These are phyloP conservation scores for Vigna unguiculata DNA, from an alignment of 306 rosid genomes.

Conservation along the genomic window DNA sequence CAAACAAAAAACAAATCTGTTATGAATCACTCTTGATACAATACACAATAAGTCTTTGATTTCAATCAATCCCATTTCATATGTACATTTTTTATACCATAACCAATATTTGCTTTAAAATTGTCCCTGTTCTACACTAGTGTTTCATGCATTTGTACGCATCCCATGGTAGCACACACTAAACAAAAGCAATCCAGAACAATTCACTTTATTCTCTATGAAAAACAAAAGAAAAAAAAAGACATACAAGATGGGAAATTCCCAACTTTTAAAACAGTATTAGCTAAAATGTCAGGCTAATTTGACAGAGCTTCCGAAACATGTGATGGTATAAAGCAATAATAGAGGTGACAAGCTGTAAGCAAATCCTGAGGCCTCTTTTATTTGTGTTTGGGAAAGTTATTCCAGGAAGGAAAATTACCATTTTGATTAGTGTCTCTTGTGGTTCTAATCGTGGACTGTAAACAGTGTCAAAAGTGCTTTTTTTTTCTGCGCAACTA, in stretches of 20 bases:
- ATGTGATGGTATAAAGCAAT: conserved; percentile 9
- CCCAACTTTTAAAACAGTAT: background rate
- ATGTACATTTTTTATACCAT: background rate
- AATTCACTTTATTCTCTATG: background rate
- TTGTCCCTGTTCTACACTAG: background rate
- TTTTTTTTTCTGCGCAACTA: background rate
- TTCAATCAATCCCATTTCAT: background rate
- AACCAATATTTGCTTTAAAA: background rate
- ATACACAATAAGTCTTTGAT: background rate
- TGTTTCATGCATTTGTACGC: background rate
- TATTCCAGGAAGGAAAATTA: background rate
- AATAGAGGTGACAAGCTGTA: conserved; percentile 19
- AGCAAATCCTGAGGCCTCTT: background rate
- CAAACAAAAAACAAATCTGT: no score
- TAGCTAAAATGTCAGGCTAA: background rate
- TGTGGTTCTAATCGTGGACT: background rate
- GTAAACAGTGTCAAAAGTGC: background rate
- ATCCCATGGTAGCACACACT: background rate
- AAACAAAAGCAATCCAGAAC: background rate
- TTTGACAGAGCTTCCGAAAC: background rate
- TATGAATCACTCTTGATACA: background rate
- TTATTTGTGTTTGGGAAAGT: conserved; percentile 19
- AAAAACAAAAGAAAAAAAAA: background rate
- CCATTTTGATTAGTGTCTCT: background rate
- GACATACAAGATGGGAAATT: background rate